Base-by-base conservation (phyloP, 139 green algal genomes). In the Zygnema circumcarinatum region DNA sequence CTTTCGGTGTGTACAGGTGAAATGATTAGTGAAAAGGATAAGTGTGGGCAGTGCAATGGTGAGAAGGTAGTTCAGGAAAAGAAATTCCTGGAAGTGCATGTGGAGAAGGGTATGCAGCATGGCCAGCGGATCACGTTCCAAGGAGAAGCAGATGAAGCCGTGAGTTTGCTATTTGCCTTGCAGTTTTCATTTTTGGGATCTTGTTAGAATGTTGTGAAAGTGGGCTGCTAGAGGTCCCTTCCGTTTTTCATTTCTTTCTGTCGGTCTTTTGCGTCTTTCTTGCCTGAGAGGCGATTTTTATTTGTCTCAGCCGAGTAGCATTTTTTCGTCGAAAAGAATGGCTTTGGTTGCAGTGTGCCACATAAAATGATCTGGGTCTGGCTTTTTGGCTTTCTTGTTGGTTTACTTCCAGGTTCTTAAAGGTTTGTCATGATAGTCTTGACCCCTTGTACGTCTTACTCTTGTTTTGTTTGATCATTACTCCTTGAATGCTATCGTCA, bases 51-150 rank as follows among this genome's bases (percentile, higher is more conserved):
- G 62, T 94, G 91, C 86, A 83, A 85, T 38, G 91, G 85, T 21
- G 82, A 91, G 35, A 92, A 94, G 86, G 88, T 94, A 21, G 82
- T 86, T n/a, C 88, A 92, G 76, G 86, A 94, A 75, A 91, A 92
- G 72, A 94, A 99, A 95, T 95, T 98, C 7, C 96, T 98, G 81
- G 97, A 99, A 87, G 96, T 99, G 72, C 90, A 95, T 80, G 94
- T 99, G 21, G 97, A 99, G 90, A 94, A 94, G 74, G 97, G 97
- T 39, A 97, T 97, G 93, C 94, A 95, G 87, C 91, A 97, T 86
- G 92, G 92, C 16, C 91, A 95, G 74, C 97, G 97, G 92, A 95
- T 99, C 38, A 90, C 95, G 73, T 95, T 99, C 82, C 92, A 94
- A 33, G 97, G 97, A 22, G 97, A 99, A 89, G 97, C 97, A 1